phyloP scores from a whole-genome alignment of 2,329 filamentous ascomycete genomes.

The Aspergillus terreus region DNA sequence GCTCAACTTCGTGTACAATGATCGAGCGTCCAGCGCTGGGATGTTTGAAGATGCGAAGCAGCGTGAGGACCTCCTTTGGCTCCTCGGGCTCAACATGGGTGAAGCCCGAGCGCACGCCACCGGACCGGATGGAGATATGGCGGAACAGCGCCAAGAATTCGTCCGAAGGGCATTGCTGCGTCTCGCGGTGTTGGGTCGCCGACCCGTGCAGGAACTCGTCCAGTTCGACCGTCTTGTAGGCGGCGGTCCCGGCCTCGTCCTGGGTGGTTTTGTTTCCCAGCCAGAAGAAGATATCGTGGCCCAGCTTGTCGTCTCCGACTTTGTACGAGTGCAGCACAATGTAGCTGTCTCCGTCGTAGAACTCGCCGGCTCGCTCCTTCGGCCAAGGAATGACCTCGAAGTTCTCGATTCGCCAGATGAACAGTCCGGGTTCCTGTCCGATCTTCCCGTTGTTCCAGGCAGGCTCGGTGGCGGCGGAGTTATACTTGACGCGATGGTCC shows the following conservation, averaged over 20 bases:
- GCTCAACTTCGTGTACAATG: constrained; percentile 62
- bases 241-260: constrained; percentile 65
- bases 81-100: constrained; percentile 55
- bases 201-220: constrained; percentile 62
- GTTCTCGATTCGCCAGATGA: constrained; percentile 64
- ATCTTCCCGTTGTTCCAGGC: constrained; percentile 62
- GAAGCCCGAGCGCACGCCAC: constrained; percentile 62
- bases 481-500: constrained; percentile 66
- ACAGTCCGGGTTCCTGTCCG: constrained; percentile 52
- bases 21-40: constrained; percentile 48
- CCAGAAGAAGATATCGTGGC: constrained; percentile 69
- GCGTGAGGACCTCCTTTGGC: constrained; percentile 45
- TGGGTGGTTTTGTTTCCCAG: constrained; percentile 62
- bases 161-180: constrained; percentile 57
- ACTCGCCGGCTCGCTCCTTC: constrained; percentile 54
- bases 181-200: constrained; percentile 63
- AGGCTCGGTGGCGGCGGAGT: constrained; percentile 61
- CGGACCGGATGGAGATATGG: constrained; percentile 56
- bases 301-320: constrained; percentile 47
- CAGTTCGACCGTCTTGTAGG: constrained; percentile 67
- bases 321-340: constrained; percentile 61
- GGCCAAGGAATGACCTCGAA: constrained; percentile 64
- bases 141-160: constrained; percentile 61
- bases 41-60: constrained; percentile 63
- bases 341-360: constrained; percentile 66